These are phyloP conservation scores for Kalmusia sp. DNA, from an alignment of 2,329 filamentous ascomycete genomes.

Conservation along the genomic window DNA sequence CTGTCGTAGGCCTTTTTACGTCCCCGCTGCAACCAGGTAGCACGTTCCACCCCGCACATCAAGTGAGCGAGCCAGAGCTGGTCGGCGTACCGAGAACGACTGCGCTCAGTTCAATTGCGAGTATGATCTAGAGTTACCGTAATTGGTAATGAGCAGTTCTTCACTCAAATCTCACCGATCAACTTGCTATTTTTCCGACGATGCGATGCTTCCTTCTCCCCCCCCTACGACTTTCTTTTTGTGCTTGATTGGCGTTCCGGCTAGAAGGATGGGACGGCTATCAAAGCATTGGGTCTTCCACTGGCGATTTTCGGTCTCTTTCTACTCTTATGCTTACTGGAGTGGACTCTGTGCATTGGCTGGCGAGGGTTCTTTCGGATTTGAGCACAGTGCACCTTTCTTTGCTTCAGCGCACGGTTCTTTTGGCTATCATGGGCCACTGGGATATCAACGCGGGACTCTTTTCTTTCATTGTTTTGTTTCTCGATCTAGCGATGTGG, in stretches of 20 bases:
- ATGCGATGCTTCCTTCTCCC: background rate
- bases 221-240: background rate
- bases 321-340: slow-evolving; percentile 9
- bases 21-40: slow-evolving; percentile 39
- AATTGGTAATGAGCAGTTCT: slow-evolving; percentile 8
- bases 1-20: slow-evolving; percentile 39
- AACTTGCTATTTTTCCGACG: background rate
- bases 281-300: slow-evolving; percentile 7
- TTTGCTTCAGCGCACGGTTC: background rate
- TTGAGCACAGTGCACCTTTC: background rate
- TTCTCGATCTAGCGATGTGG: background rate
- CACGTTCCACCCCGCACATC: slow-evolving; percentile 28
- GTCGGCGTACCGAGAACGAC: slow-evolving; percentile 41
- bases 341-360: background rate
- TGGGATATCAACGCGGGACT: slow-evolving; percentile 14
- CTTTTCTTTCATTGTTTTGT: background rate
- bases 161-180: background rate
- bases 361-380: background rate
- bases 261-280: slow-evolving; percentile 2
- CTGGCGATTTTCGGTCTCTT: background rate
- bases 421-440: slow-evolving; percentile 8
- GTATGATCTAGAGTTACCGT: slow-evolving; percentile 39
- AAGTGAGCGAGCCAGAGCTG: slow-evolving; percentile 44
- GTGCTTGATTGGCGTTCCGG: slow-evolving; percentile 3
- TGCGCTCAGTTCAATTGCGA: slow-evolving; percentile 42